Evolutionary conservation across 805 yeast species (phyloP).

Genomic region (Barnettozyma vustinii): DNA sequence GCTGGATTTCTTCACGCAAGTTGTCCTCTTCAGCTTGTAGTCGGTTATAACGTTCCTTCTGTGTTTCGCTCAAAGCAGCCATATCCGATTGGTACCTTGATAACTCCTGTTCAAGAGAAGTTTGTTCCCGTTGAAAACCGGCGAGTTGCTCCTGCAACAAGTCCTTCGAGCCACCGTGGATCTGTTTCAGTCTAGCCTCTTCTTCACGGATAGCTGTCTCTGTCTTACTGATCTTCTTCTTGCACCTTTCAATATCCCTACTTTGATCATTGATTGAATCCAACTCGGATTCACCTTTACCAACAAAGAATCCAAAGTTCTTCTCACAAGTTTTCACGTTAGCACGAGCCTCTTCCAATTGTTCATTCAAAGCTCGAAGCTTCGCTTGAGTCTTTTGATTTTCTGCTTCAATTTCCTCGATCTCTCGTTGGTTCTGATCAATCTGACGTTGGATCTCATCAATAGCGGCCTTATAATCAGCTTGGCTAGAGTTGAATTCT

Average conservation of each 20-base stretch:
- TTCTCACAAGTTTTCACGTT: slow-evolving; percentile 7
- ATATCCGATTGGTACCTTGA: not conserved
- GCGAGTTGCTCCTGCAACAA: slow-evolving; percentile 11
- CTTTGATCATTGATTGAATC: not conserved
- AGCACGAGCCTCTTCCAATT: slow-evolving; percentile 20
- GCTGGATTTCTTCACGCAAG: slow-evolving; percentile 8
- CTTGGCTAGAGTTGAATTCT: slow-evolving; percentile 12
- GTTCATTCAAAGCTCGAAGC: slow-evolving; percentile 4
- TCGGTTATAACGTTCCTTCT: slow-evolving; percentile 7
- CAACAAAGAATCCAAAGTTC: not conserved
- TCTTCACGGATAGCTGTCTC: slow-evolving; percentile 21
- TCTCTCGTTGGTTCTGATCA: not conserved
- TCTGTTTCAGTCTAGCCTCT: slow-evolving; percentile 26
- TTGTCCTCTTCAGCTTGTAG: slow-evolving; percentile 6
- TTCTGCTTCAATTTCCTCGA: slow-evolving; percentile 3
- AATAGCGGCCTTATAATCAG: slow-evolving; percentile 10
- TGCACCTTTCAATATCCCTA: slow-evolving; percentile 16
- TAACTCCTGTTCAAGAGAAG: not conserved
- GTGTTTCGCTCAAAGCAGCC: not conserved
- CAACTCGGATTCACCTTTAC: slow-evolving; percentile 15
- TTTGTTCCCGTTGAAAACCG: not conserved
- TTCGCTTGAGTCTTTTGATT: slow-evolving; percentile 7
- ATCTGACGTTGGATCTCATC: slow-evolving; percentile 7
- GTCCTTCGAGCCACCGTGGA: slow-evolving; percentile 23
- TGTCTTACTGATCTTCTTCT: slow-evolving; percentile 12